These are phyloP conservation scores for Bipolaris sorokiniana DNA, from an alignment of 2,329 filamentous ascomycete species.

Conservation along the genomic window DNA sequence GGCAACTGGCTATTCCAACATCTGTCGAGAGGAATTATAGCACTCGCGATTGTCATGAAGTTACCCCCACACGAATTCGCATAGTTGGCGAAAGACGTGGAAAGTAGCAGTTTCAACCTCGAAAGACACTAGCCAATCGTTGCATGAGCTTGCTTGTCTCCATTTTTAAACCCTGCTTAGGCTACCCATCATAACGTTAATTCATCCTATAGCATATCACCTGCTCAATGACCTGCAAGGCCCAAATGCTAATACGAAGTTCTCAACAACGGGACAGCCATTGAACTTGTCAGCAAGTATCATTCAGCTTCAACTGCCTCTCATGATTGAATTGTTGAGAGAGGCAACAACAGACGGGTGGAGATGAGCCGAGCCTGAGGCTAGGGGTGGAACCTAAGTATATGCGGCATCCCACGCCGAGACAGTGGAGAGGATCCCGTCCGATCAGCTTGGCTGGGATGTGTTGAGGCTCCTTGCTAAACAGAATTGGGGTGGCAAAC, in stretches of 20 bases:
- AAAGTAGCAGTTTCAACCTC: too few species aligned
- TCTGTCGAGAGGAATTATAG: background rate
- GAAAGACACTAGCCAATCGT: too few species aligned
- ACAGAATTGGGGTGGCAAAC: conserved; percentile 14
- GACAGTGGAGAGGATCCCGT: conserved; percentile 24
- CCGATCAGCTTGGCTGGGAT: conserved; percentile 23
- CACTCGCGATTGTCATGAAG: too few species aligned
- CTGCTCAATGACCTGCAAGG: conserved; percentile 1
- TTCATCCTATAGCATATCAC: too few species aligned
- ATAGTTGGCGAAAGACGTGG: too few species aligned
- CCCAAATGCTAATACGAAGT: background rate
- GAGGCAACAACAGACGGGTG: conserved; percentile 10
- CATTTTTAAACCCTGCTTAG: too few species aligned
- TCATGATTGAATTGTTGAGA: conserved; percentile 23
- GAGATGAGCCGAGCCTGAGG: conserved; percentile 22
- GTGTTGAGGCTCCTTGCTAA: conserved; percentile 18
- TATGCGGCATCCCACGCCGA: conserved; percentile 37
- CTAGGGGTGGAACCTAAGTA: conserved; percentile 13
- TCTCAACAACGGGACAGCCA: conserved; percentile 6
- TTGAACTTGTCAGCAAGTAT: background rate
- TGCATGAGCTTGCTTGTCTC: too few species aligned
- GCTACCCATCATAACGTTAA: too few species aligned
- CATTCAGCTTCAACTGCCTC: conserved; percentile 1
- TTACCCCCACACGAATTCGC: too few species aligned
- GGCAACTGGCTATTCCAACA: background rate